phyloP scores from a whole-genome alignment of 805 yeast genomes.

The Candida khao-thaluensis region DNA sequence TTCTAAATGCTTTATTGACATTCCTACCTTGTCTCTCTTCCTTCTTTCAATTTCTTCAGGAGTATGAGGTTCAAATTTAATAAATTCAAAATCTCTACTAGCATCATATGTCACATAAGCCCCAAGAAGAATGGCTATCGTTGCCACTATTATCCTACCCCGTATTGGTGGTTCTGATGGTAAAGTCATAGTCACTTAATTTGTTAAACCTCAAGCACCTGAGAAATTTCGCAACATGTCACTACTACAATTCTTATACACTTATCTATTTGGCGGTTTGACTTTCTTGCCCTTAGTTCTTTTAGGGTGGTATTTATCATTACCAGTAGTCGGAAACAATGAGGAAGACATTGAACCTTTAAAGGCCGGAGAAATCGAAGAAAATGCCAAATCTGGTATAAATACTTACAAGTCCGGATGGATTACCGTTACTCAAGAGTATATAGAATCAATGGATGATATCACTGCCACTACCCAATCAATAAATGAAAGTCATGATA shows the following conservation, averaged over 20 bases:
- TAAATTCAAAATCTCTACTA: conserved; percentile 39
- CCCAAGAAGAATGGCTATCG: conserved; percentile 36
- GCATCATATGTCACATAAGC: conserved; percentile 30
- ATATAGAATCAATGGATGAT: conserved; percentile 44
- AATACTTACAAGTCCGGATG: conserved; percentile 69
- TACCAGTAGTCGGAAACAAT: conserved; percentile 15
- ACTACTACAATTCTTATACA: conserved; percentile 30
- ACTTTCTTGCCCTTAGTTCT: conserved; percentile 69
- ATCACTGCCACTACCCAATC: conserved; percentile 48
- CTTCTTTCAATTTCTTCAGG: conserved; percentile 40
- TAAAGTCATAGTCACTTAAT: conserved; percentile 3
- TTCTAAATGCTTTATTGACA: conserved; percentile 31
- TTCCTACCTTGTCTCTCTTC: conserved; percentile 30
- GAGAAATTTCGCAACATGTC: conserved; percentile 11
- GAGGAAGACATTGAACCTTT: conserved; percentile 17
- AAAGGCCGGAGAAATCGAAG: conserved; percentile 66
- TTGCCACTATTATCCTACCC: conserved; percentile 35
- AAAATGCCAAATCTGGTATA: conserved; percentile 57
- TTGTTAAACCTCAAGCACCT: not conserved
- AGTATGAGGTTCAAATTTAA: conserved; percentile 38
- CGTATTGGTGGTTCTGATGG: conserved; percentile 32
- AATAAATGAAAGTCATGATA: conserved; percentile 40
- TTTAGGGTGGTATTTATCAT: conserved; percentile 36
- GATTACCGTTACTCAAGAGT: conserved; percentile 82
- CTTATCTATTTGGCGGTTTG: conserved; percentile 75